Base-by-base conservation (phyloP, 2,329 filamentous ascomycete genomes). In the Plectosphaerella sp. region DNA sequence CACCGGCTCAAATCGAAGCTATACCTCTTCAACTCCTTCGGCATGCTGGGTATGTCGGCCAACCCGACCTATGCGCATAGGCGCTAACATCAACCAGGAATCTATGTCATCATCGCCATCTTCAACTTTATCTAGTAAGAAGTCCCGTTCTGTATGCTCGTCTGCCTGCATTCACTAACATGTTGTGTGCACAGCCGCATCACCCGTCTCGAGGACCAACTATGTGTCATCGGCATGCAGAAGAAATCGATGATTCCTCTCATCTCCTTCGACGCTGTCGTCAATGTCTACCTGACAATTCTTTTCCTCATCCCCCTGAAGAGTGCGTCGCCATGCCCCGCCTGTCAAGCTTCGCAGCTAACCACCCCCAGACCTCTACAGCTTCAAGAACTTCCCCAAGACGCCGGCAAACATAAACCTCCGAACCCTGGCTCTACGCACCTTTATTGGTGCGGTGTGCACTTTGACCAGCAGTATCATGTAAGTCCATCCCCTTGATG, bases 141-240 rank as follows among this genome's bases (percentile, higher is more conserved):
- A n/a, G 4, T 16, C 35, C 28, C 12, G 15, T 11, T 24, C 5
- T n/a, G n/a, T 16, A 1, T n/a, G 5, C 6, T 9, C 7, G 9
- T 47, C 20, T 33, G 37, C 14, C 36, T 28, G 22, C 22, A 48
- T 20, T 22, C 15, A 22, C 11, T 48, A 16, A 53, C 37, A 22
- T 5, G 5, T 8, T 22, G 11, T 33, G n/a, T n/a, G 5, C 11
- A n/a, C 53, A 82, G 79, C 59, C 82, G 83, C 5, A 80, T 84
- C 45, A 75, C 79, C 3, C 75, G 74, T 51, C 76, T 84, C 49
- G 69, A 79, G 3, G 62, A 80, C 11, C 78, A 77, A 2, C 66
- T 76, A 43, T 87, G 84, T 58, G 75, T 82, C 52, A 85, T 87
- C 51, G 84, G 84, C 16, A 82, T 86, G 76, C 67, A 79, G 58